A percentile compares a stretch with the other conserved stretches of the same genome.
These are phyloP conservation scores for Fusarium sp. DNA, from an alignment of 2,329 filamentous ascomycete species.

Conservation along the genomic window DNA sequence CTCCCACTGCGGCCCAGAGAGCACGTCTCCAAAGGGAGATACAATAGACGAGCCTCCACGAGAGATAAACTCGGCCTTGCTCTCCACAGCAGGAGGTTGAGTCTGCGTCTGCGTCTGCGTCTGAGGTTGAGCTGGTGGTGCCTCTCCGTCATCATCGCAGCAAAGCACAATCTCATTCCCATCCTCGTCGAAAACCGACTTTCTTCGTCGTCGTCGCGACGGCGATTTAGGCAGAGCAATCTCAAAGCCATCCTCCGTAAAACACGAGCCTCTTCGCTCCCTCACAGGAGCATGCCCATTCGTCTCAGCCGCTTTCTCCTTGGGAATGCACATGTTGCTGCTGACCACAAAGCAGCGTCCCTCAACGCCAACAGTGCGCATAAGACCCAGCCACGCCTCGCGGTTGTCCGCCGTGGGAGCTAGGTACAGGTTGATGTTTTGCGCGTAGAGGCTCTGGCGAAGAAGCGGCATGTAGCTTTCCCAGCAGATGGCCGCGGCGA, in stretches of 20 bases:
- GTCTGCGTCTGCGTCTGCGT: constrained; percentile 21
- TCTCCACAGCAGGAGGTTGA: constrained; percentile 5
- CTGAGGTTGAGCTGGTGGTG: constrained; percentile 10
- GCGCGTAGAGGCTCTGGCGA: constrained; percentile 82
- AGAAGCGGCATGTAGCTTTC: constrained; percentile 96
- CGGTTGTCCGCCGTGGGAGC: constrained; percentile 88
- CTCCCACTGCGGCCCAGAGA: constrained; percentile 86
- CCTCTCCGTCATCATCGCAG: constrained; percentile 43
- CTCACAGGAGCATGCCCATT: constrained; percentile 11
- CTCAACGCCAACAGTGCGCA: constrained; percentile 83
- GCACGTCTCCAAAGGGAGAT: constrained; percentile 78
- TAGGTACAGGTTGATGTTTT: constrained; percentile 92
- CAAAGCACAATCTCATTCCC: constrained; percentile 63
- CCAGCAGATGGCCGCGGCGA: constrained; percentile 93
- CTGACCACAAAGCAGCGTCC: constrained; percentile 86
- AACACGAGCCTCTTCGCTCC: constrained; percentile 48
- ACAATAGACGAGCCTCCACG: constrained; percentile 86
- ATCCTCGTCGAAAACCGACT: constrained; percentile 61
- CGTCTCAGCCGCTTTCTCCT: neutral
- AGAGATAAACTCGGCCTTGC: constrained; percentile 62
- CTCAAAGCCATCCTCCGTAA: constrained; percentile 59
- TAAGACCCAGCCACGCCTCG: constrained; percentile 82
- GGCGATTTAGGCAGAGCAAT: constrained; percentile 53
- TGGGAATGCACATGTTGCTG: constrained; percentile 80
- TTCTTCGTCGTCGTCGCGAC: constrained; percentile 44